Evolutionary conservation across 345 rosid genomes (phyloP).

Genomic region (Citrus hindsii): DNA sequence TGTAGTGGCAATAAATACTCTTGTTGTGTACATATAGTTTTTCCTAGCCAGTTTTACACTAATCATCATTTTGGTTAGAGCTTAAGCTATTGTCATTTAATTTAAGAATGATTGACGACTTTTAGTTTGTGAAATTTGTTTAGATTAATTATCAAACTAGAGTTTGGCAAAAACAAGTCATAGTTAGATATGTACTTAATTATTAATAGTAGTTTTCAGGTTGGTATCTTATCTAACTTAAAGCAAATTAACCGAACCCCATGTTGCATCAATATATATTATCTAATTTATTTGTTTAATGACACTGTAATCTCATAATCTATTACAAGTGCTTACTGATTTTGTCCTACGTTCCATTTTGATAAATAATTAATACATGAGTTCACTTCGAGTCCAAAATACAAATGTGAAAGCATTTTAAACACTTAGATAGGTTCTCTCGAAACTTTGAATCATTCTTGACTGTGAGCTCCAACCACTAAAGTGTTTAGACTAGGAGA

Average conservation of each 20-base stretch:
- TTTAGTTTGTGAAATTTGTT: background rate
- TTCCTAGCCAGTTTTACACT: background rate
- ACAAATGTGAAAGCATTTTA: slow-evolving; percentile 11
- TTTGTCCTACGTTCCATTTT: background rate
- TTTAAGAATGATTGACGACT: background rate
- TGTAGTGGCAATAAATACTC: background rate
- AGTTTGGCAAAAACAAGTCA: background rate
- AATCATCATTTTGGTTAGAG: background rate
- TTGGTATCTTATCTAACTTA: background rate
- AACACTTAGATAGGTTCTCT: background rate
- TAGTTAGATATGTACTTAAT: background rate
- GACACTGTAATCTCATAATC: background rate
- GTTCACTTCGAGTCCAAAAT: background rate
- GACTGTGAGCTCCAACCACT: slow-evolving; percentile 15
- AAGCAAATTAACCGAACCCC: background rate
- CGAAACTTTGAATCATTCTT: slow-evolving; percentile 15
- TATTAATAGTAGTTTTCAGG: background rate
- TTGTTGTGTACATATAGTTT: background rate
- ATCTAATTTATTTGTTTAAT: background rate
- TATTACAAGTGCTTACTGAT: background rate
- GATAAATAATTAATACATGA: background rate
- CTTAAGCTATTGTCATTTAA: background rate
- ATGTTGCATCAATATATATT: background rate
- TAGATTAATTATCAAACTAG: background rate
- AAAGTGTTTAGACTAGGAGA: slow-evolving; percentile 1